Conservation (phyloP, 331 rosid genomes). For the Malus hybrid region DNA sequence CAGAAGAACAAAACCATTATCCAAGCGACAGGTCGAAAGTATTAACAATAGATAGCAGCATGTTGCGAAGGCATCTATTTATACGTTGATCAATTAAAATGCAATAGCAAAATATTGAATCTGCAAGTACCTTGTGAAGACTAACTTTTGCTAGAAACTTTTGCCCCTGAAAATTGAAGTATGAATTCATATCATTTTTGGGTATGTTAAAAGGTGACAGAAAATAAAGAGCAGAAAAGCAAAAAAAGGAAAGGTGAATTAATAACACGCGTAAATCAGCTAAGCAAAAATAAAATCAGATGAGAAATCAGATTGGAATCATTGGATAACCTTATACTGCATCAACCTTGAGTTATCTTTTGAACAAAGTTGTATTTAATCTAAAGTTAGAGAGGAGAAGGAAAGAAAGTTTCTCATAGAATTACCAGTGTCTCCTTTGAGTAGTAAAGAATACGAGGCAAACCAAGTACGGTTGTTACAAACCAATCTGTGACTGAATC, state of each 20-base stretch:
- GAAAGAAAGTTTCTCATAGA: background rate
- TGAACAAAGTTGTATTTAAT: background rate
- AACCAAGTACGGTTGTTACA: conserved; percentile 54
- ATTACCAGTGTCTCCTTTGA: conserved; percentile 76
- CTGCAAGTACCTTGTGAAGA: conserved; percentile 57
- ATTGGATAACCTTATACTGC: too few relatives aligned
- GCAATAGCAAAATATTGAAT: background rate
- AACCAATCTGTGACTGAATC: conserved; percentile 86
- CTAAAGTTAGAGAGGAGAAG: background rate
- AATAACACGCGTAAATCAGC: background rate
- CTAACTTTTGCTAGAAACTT: conserved; percentile 57
- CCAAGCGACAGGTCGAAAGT: background rate
- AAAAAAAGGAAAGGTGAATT: background rate
- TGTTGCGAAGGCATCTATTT: background rate
- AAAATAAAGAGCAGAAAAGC: background rate
- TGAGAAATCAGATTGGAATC: background rate
- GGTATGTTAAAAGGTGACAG: conserved; percentile 6
- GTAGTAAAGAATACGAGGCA: conserved; percentile 82
- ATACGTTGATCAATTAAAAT: background rate
- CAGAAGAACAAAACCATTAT: conserved; percentile 13
- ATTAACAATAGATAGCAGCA: background rate
- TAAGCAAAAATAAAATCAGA: background rate
- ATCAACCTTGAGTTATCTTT: background rate
- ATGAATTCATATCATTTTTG: conserved; percentile 9
- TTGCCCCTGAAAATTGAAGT: conserved; percentile 58